Base-by-base conservation (phyloP, 2,329 filamentous ascomycete genomes). In the Claviceps sp. region DNA sequence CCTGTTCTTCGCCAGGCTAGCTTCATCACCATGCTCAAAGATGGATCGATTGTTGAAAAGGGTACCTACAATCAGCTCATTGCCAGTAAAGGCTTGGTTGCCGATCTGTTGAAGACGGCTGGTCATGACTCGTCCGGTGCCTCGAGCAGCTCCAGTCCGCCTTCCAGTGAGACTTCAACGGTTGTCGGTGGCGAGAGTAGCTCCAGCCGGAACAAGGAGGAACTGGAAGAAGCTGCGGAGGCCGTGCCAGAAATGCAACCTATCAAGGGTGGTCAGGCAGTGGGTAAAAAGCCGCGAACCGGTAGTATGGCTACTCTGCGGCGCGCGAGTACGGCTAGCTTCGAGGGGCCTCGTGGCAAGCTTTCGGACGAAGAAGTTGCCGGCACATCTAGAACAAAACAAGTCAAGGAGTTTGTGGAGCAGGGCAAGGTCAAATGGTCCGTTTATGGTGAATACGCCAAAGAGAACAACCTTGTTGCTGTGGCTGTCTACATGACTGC, bases 351-450 rank as follows among this genome's bases (percentile, higher is more conserved):
- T 22, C 81, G 88, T 55, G 88, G 89, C 59, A 95, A 93, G 67
- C 68, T 91, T 36, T 79, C 76, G 0, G 91, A 97, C 59, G 89
- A 97, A 61, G 88, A 91, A 68, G 82, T 87, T 50, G 80, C 79
- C 2, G 77, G 72, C 47, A 71, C 81, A 51, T 73, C 84, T 61
- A 91, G 88, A 70, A 89, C 86, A 45, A 88, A 84, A 63, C 90
- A 96, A 67, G 77, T 76, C 52, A 94, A 95, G 69, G 93, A 98
- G 67, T 85, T 85, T 58, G 78, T 81, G 2, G 89, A 98, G 67
- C 89, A 98, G 70, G 93, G 93, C 62, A 96, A 97, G 66, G 93
- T 98, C 60, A 97, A 96, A 68, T 97, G 93, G 90, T 61, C 63
- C 60, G 91, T 98, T 30, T 98, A 98, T 64, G 74, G 76, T 18